Base-by-base conservation (phyloP, 2,329 filamentous ascomycete species). In the Hypoxylon sp. region DNA sequence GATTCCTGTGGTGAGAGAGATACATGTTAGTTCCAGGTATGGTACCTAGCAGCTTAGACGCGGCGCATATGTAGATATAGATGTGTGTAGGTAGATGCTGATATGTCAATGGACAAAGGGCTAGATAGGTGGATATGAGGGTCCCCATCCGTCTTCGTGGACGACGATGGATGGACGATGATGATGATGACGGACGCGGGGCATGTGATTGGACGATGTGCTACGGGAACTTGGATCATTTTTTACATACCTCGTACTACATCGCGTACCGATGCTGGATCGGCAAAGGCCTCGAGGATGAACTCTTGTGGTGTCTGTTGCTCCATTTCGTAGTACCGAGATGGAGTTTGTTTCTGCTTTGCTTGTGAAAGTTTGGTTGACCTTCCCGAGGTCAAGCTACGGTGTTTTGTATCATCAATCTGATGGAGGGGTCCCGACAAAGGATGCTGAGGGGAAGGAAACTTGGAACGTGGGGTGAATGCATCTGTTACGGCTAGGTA, bases 211-310 rank as follows among this genome's bases (percentile, higher is more conserved):
- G 62, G 61, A 54, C 51, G 53, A 19, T 43, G 30, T 34, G 30
- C 32, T 52, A 23, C 48, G 32, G 48, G 25, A 52, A 12, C 23
- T 21, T n/a, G 30, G 30, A 2, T 53, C 32, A 21, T 27, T 41
- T 53, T 58, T 23, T 32, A 47, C 29, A 53, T 54, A 30, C 94
- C 95, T 88, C 95, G 94, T 68, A 98, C 90, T 59, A 98, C 91
- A 77, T 98, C 95, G 78, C 92, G 93, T 71, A 97, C 93, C 59
- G 91, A 96, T 45, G 88, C 88, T 54, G 93, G 92, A 80, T 98
- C 96, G 63, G 94, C 92, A 78, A 97, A 96, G 76, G 97, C 90
- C 78, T 97, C 94, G 77, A 99, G 88, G 72, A 92, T 93, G 82
- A 97, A 97, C 81, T 97, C 94, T 74, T 93, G 93, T 63, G 92